Base-by-base conservation (phyloP, 2,329 filamentous ascomycete species). In the Zymoseptoria ardabiliae region DNA sequence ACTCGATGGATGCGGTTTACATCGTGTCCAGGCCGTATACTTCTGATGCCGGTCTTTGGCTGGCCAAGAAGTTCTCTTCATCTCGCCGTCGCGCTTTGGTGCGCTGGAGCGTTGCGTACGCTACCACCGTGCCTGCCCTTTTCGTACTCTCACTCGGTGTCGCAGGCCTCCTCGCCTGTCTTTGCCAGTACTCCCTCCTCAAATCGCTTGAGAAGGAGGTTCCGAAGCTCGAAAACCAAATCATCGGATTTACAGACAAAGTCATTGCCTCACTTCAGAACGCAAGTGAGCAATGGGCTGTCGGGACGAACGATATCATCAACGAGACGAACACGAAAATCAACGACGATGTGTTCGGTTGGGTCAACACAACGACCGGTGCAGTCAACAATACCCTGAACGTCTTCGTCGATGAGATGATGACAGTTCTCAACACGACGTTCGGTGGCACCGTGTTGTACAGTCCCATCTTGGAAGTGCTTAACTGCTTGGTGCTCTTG, bases 321-420 rank as follows among this genome's bases (percentile, higher is more conserved):
- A 78, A 74, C 58, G 74, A 78, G 52, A 82, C 83, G n/a, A 85
- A 85, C 71, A 72, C 79, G 58, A 84, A 90, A 30, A 85, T 99
- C 74, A 99, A 97, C 76, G 72, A 86, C 48, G 86, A 97, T 63
- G 79, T 99, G 22, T 85, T 97, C 63, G 87, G 88, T 61, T 95
- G 93, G 82, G 92, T 97, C 52, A 87, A 86, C 59, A 92, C 87
- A 55, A 90, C 89, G 30, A 97, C 93, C 0, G 78, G 79, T 7
- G 89, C 91, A 1, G 82, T 97, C 70, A 97, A 97, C 72, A 76
- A 88, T 68, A 97, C 93, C 0, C 81, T 99, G 51, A 94, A 90
- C 68, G 80, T 79, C 2, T 96, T 97, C 71, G 85, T 93, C 56
- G 81, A 88, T 57, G 82, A 88, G 65, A 95, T 95, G 78, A 83